Base-by-base conservation (phyloP, 495 filamentous ascomycete species). In the Xylaria flabelliformis region DNA sequence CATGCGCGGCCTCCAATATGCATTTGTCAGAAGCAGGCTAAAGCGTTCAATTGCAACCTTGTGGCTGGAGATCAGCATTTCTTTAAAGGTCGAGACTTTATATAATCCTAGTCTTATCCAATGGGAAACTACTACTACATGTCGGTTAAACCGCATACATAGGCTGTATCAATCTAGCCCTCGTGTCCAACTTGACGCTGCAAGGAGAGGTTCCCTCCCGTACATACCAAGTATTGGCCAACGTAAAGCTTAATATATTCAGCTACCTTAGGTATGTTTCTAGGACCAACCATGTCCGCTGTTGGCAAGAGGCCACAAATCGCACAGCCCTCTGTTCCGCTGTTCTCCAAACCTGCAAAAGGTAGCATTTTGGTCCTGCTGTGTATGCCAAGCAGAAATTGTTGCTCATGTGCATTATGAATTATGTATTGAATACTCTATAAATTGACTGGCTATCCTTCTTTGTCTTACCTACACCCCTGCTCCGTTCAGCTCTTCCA, bases 371-470 rank as follows among this genome's bases (percentile, higher is more conserved):
- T 24, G 50, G 46, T 21, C n/a, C 50, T 44, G 48, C 39, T 39
- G 34, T 64, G 36, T 61, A 42, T 66, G 50, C 29, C 50, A 61
- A 50, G 12, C 50, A 17, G 50, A 72, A n/a, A 59, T 62, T 72
- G 72, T 67, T 75, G 64, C 71, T 72, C 69, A 72, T 71, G 69
- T 67, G 72, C 72, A 73, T 44, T 69, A 56, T 73, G 68, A 71
- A 73, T 55, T 72, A 42, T 71, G 70, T 69, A 46, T 70, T 69
- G 65, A 26, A 46, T 34, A 2, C 24, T 44, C 50, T 69, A 63
- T 51, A 62, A 64, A 73, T 72, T 73, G 71, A 67, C 41, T 59
- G 39, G 65, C 42, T 51, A 48, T 58, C 53, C 63, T 66, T 61
- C 62, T 72, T 72, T 67, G 70, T 72, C 63, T 32, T 72, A 67